Base-by-base conservation (phyloP, 345 rosid genomes). In the Punica granatum region DNA sequence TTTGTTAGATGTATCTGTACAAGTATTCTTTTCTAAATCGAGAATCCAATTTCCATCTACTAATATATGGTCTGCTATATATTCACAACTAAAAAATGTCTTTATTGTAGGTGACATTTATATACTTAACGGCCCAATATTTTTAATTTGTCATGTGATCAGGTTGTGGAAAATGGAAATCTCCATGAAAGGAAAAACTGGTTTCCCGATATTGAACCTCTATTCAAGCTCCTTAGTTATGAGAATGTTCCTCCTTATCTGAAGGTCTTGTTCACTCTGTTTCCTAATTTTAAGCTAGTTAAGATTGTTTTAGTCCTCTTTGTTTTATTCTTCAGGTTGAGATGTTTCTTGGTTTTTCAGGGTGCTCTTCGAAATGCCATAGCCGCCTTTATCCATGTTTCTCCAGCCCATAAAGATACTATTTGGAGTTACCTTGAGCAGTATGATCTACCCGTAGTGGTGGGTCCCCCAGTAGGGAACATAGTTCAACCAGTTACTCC, bases 171-270 rank as follows among this genome's bases (percentile, higher is more conserved):
- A 84, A 86, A 85, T 69, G 97, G 96, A 58, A 87, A 85, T 79
- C 94, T 91, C 11, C 51, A 72, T 68, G 98, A 93, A 77, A 86
- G 86, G 78, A 89, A 82, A 77, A 86, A 84, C 66, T 90, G 97
- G 98, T 90, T 93, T 80, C 89, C 90, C 49, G 92, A 93, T 71
- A 85, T 87, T 46, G 97, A 90, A 79, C 94, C 98, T 67, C 81
- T 93, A 66, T 93, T 90, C 82, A 93, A 87, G 87, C 97, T 93
- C 76, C 98, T 93, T 70, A 75, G 98, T 73, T 90, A 89, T 73
- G 98, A 93, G 81, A 89, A 85, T 49, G 96, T 93, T 71, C 98
- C 92, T 53, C 88, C 97, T 67, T 89, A 84, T 81, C 80, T 93
- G 68, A 93, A 93, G 98, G 98, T 89, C 25, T 56, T 65, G 58